These are phyloP conservation scores for Pleurozium schreberi DNA, from an alignment of 225 moss, liverwort and hornwort genomes.

Conservation along the genomic window DNA sequence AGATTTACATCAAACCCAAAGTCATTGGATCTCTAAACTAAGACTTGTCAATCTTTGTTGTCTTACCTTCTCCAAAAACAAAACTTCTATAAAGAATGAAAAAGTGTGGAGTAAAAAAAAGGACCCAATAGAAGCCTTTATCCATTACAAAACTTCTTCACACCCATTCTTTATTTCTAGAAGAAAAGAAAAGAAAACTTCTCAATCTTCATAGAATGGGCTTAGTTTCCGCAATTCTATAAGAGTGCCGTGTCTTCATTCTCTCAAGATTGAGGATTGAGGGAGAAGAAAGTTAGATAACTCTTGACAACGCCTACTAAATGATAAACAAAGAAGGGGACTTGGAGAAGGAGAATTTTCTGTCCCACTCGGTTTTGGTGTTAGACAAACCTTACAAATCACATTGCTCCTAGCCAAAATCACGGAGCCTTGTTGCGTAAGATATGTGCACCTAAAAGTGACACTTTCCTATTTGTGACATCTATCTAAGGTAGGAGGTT, in stretches of 20 bases:
- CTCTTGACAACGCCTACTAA: too few species aligned
- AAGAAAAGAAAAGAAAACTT: not conserved
- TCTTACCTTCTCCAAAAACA: accelerated
- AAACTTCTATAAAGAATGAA: not conserved
- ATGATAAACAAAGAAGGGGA: too few species aligned
- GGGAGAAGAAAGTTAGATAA: not conserved
- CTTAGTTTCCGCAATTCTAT: too few species aligned
- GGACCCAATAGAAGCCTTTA: not conserved
- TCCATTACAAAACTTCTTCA: not conserved
- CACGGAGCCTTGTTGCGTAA: too few species aligned
- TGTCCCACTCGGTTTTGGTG: too few species aligned
- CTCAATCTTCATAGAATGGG: not conserved
- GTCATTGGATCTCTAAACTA: not conserved
- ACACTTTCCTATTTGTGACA: too few species aligned
- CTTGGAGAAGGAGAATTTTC: too few species aligned
- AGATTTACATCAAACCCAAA: not conserved
- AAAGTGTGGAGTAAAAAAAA: not conserved
- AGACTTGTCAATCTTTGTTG: not conserved
- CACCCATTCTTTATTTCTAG: accelerated
- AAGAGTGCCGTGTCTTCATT: accelerated
- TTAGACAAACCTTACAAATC: too few species aligned
- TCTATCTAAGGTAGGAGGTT: too few species aligned
- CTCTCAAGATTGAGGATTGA: not conserved
- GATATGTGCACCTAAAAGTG: too few species aligned
- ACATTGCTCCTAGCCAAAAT: too few species aligned